Evolutionary conservation across 345 rosid species (phyloP).

Genomic region (Linum usitatissimum): DNA sequence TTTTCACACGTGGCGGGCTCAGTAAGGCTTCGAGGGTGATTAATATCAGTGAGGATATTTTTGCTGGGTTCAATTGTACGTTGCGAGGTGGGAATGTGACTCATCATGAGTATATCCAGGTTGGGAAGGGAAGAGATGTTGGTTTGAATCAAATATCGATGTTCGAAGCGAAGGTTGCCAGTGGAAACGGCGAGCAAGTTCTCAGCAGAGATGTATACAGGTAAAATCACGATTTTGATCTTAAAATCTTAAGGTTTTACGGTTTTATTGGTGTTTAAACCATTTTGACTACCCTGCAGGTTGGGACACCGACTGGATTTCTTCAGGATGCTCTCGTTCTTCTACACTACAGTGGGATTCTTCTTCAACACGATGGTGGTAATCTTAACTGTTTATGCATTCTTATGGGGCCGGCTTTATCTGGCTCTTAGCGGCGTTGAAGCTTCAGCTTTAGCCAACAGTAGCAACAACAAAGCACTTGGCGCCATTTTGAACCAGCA

Average conservation of each 20-base stretch:
- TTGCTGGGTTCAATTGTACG: conserved; percentile 88
- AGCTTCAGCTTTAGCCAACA: conserved; percentile 25
- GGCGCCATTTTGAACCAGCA: conserved; percentile 23
- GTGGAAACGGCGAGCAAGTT: conserved; percentile 92
- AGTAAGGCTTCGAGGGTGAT: conserved; percentile 88
- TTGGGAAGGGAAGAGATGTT: conserved; percentile 88
- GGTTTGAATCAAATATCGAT: conserved; percentile 77
- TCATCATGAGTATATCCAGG: conserved; percentile 88
- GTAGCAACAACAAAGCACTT: conserved; percentile 20
- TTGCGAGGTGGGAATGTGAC: conserved; percentile 88
- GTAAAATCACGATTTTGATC: too few species aligned
- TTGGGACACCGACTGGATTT: conserved; percentile 85
- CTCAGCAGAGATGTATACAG: conserved; percentile 82
- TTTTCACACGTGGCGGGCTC: conserved; percentile 73
- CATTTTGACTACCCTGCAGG: too few species aligned
- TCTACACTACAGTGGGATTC: conserved; percentile 61
- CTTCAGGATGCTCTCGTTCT: conserved; percentile 79
- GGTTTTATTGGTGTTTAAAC: too few species aligned
- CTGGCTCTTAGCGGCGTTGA: conserved; percentile 83
- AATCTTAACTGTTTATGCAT: conserved; percentile 55
- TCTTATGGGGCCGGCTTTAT: conserved; percentile 83
- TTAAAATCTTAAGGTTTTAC: too few species aligned
- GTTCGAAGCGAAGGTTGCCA: conserved; percentile 89
- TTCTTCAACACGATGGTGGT: conserved; percentile 69
- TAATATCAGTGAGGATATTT: conserved; percentile 88